A percentile compares a stretch with the other conserved stretches of the same genome.
Conservation (phyloP, 139 green algal genomes). For the Micractinium conductrix region DNA sequence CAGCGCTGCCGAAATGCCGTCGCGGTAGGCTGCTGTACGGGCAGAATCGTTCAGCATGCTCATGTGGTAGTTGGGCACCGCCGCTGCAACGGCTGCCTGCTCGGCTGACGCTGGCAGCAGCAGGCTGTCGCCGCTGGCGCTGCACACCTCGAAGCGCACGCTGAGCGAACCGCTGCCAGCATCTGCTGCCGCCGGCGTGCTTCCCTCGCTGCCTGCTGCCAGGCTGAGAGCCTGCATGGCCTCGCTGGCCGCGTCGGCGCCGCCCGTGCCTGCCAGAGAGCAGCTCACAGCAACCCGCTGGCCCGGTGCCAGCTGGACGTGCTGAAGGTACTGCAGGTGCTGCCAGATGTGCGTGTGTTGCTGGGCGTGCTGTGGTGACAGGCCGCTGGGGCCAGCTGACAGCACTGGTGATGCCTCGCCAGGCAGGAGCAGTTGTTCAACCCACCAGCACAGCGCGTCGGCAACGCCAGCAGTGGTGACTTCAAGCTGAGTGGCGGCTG, state of each 20-base stretch:
- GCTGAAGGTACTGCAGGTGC: not conserved
- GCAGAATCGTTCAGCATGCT: not conserved
- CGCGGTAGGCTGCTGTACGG: not conserved
- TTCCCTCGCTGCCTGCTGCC: not conserved
- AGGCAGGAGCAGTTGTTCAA: constrained; percentile 1
- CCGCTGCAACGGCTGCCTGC: constrained; percentile 1
- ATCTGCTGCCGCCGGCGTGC: not conserved
- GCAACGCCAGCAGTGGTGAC: not conserved
- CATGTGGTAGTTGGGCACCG: not conserved
- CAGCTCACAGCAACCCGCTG: not conserved
- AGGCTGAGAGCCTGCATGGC: not conserved
- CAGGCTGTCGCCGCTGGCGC: not conserved
- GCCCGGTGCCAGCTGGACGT: not conserved
- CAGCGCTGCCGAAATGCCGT: not conserved
- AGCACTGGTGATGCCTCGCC: not conserved
- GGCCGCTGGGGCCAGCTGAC: not conserved
- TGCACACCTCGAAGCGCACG: not conserved
- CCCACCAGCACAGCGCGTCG: constrained; percentile 20
- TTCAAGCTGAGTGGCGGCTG: not conserved
- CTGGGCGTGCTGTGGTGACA: not conserved
- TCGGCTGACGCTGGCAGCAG: not conserved
- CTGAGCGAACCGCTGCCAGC: not conserved
- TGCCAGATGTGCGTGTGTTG: constrained; percentile 12
- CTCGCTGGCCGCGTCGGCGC: not conserved
- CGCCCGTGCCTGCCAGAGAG: not conserved